Base-by-base conservation (phyloP, 2,329 filamentous ascomycete species). In the Colletotrichum chlorophyti region DNA sequence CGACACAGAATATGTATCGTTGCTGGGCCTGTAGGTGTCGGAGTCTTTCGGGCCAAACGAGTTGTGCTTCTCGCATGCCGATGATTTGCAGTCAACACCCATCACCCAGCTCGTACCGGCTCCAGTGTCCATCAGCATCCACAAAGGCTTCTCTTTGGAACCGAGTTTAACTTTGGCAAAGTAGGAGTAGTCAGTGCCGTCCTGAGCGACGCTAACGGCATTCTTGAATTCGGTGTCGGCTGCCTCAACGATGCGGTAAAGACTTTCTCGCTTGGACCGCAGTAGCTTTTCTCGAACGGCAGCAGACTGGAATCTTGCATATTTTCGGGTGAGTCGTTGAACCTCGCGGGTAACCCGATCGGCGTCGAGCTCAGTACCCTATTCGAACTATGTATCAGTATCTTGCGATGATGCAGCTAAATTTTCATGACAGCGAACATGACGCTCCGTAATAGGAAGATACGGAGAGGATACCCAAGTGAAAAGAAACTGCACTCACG, bases 31-130 rank as follows among this genome's bases (percentile, higher is more conserved):
- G 45, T 91, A 81, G 2, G 87, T 86, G 43, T 76, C 81, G 4
- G 92, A 96, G 63, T 89, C 83, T 3, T 76, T 73, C 4, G 81
- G 69, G 12, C 89, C 89, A 68, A 91, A 94, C 0, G 82, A 85
- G 66, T 86, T 86, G 71, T 96, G 93, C 64, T 80, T 77, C 26
- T 74, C 70, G 70, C 93, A 97, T 5, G 91, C 83, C 21, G 79
- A 72, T 3, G 85, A 85, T 14, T 72, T 79, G 76, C 93, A 97
- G 52, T 81, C 76, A 14, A 85, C 78, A 26, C 88, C 84, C 85
- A 95, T 95, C 17, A 96, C 85, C 93, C 93, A 97, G 11, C 88
- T 92, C 57, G 91, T 91, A 19, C 83, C 83, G 34, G 86, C 85
- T 23, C 87, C 87, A 7, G 86, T 88, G 68, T 90, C 87, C 55